phyloP scores from a whole-genome alignment of 257 asterid species.

The Penstemon newberryi region DNA sequence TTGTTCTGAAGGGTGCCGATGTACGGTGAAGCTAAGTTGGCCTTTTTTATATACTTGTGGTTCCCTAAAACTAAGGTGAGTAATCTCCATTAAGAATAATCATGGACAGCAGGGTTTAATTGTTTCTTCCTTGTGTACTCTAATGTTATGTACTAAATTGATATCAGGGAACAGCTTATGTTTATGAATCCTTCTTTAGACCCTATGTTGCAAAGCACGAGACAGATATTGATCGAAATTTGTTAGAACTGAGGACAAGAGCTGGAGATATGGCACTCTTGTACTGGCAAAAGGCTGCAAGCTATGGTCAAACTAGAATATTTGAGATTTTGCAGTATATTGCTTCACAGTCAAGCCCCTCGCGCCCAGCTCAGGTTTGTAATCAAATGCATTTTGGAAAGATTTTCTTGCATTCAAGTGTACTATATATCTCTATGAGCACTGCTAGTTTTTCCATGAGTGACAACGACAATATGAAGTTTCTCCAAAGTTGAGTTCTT shows the following conservation, averaged over 20 bases:
- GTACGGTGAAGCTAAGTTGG: constrained; percentile 98
- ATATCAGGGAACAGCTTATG: constrained; percentile 88
- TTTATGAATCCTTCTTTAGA: constrained; percentile 83
- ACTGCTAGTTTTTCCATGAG: too few species aligned
- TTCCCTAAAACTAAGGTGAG: constrained; percentile 89
- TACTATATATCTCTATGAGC: too few species aligned
- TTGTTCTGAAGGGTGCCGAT: constrained; percentile 76
- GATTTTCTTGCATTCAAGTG: too few species aligned
- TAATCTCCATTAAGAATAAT: constrained; percentile 18
- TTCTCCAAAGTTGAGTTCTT: too few species aligned
- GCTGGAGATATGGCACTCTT: constrained; percentile 75
- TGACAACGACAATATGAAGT: too few species aligned
- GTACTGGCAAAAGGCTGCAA: constrained; percentile 64
- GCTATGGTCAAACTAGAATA: constrained; percentile 78
- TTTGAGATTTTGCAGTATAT: constrained; percentile 81
- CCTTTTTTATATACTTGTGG: constrained; percentile 91
- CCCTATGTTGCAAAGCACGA: constrained; percentile 85
- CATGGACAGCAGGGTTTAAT: neutral
- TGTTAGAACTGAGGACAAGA: constrained; percentile 72
- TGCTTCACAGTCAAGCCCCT: constrained; percentile 72
- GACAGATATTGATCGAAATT: constrained; percentile 80
- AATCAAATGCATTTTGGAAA: neutral
- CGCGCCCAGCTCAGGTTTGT: constrained; percentile 68
- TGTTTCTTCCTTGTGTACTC: constrained; percentile 2
- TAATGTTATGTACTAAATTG: constrained; percentile 21